These are phyloP conservation scores for Cokeromyces recurvatus DNA, from an alignment of 371 early-diverging fungal genomes.

Conservation along the genomic window DNA sequence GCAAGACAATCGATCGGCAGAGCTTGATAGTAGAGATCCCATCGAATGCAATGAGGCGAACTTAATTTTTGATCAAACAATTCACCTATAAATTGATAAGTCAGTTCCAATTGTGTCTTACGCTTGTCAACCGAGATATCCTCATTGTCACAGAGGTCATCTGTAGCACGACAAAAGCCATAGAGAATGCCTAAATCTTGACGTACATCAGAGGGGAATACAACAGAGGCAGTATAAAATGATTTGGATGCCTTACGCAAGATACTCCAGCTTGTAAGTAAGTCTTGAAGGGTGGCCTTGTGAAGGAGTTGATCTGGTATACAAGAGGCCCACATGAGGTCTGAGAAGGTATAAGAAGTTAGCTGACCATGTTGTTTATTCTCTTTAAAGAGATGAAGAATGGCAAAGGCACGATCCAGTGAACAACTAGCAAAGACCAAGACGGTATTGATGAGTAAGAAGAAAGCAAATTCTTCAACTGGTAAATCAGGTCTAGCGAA, in stretches of 20 bases:
- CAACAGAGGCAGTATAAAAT: constrained; percentile 49
- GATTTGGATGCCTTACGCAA: constrained; percentile 44
- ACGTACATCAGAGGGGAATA: constrained; percentile 43
- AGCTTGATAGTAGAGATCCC: constrained; percentile 15
- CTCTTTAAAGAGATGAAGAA: constrained; percentile 21
- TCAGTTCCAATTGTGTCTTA: constrained; percentile 16
- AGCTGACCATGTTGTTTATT: not conserved
- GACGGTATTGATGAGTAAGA: constrained; percentile 49
- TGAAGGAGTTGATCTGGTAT: constrained; percentile 26
- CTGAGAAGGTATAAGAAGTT: not conserved
- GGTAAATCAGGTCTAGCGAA: constrained; percentile 47
- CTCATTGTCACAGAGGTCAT: constrained; percentile 54
- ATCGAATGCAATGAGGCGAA: constrained; percentile 14
- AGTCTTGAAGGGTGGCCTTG: constrained; percentile 16
- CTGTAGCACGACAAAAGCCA: constrained; percentile 59
- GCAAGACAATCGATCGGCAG: constrained; percentile 27
- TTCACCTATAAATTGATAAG: constrained; percentile 23
- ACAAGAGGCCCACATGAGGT: constrained; percentile 25
- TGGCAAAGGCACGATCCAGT: constrained; percentile 46
- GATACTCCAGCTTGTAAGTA: constrained; percentile 26
- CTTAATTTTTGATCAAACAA: constrained; percentile 23
- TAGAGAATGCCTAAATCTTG: constrained; percentile 54
- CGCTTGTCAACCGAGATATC: constrained; percentile 19
- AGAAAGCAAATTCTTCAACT: constrained; percentile 61
- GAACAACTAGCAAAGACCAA: constrained; percentile 59